Conservation (phyloP, 768 basidiomycete genomes). For the Dentipellis sp. region DNA sequence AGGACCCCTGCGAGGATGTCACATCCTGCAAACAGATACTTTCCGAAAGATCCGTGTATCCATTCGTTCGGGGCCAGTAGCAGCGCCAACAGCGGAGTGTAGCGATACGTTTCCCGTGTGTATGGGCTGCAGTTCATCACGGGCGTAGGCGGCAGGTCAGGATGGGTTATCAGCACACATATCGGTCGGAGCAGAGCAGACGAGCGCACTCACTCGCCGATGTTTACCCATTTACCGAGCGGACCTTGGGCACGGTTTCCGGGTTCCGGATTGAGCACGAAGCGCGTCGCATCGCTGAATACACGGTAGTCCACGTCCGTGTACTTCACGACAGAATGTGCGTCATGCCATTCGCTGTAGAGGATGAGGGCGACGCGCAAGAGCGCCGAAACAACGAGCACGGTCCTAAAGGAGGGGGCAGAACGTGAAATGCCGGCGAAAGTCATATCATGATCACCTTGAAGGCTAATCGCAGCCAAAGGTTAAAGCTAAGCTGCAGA, state of each 20-base stretch:
- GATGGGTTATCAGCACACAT: background rate
- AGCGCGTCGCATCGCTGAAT: constrained; percentile 84
- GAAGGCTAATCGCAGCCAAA: no score
- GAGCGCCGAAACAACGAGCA: constrained; percentile 44
- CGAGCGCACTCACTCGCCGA: constrained; percentile 66
- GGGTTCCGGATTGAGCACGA: constrained; percentile 41
- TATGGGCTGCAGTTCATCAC: constrained; percentile 59
- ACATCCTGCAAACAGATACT: constrained; percentile 77
- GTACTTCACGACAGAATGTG: constrained; percentile 77
- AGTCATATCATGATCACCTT: background rate
- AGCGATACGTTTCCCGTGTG: constrained; percentile 85
- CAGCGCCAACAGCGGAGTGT: constrained; percentile 87
- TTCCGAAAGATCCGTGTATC: constrained; percentile 83
- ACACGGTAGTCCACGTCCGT: constrained; percentile 98
- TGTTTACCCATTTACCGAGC: constrained; percentile 28
- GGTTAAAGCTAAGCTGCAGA: background rate
- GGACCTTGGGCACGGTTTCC: constrained; percentile 56
- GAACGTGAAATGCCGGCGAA: background rate
- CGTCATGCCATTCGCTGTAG: constrained; percentile 90
- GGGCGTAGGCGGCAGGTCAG: background rate
- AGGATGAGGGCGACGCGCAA: constrained; percentile 64
- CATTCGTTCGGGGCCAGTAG: constrained; percentile 73
- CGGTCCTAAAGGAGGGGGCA: constrained; percentile 34
- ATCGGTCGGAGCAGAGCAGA: background rate
- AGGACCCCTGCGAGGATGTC: constrained; percentile 75